These are phyloP conservation scores for Polygonum aviculare DNA, from an alignment of 148 eudicot species.

Conservation along the genomic window DNA sequence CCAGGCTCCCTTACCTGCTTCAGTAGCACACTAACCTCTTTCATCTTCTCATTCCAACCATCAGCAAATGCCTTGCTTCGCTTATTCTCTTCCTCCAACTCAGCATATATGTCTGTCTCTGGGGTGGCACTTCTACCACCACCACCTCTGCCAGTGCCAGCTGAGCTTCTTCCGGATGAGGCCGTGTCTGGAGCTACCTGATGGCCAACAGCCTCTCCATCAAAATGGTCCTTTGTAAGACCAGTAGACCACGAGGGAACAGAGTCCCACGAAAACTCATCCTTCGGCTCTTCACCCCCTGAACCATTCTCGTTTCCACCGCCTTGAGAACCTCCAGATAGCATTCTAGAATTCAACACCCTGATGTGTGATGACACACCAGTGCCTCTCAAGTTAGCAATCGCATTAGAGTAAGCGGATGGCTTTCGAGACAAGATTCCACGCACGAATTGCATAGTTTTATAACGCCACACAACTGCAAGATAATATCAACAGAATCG, in stretches of 20 bases:
- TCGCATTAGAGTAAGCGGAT: not conserved
- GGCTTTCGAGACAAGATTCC: slow-evolving; percentile 22
- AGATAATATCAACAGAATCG: not conserved
- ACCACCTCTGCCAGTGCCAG: not conserved
- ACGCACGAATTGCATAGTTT: slow-evolving; percentile 30
- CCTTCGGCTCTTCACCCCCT: slow-evolving; percentile 17
- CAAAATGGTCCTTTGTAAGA: slow-evolving; percentile 67
- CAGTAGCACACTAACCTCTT: slow-evolving; percentile 40
- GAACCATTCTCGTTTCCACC: slow-evolving; percentile 19
- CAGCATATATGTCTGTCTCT: slow-evolving; percentile 18
- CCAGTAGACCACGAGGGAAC: slow-evolving; percentile 74
- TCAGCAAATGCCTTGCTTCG: slow-evolving; percentile 16
- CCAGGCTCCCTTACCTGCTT: slow-evolving; percentile 85
- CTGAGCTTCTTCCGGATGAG: not conserved
- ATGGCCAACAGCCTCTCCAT: slow-evolving; percentile 70
- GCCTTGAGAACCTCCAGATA: slow-evolving; percentile 25
- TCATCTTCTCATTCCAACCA: slow-evolving; percentile 37
- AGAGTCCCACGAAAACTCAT: slow-evolving; percentile 39
- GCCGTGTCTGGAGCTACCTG: slow-evolving; percentile 15
- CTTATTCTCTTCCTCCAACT: slow-evolving; percentile 24
- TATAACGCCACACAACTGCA: not conserved
- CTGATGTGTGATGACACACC: slow-evolving; percentile 12
- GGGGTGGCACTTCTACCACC: slow-evolving; percentile 9
- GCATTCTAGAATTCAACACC: slow-evolving; percentile 22
- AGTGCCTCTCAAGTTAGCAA: slow-evolving; percentile 9